phyloP scores from a whole-genome alignment of 345 rosid species.

The Excoecaria agallocha region DNA sequence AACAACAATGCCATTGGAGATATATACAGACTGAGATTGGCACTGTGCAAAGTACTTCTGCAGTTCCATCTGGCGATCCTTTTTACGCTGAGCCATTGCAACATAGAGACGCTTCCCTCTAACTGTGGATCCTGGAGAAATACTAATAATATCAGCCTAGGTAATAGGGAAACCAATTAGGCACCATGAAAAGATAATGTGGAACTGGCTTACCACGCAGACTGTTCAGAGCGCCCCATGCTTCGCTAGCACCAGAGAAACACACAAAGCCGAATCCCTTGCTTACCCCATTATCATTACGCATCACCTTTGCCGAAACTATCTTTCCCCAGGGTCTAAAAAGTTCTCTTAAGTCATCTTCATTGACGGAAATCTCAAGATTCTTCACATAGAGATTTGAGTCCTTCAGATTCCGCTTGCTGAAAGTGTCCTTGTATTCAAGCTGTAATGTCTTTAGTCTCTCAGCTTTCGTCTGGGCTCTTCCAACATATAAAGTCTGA shows the following conservation, averaged over 20 bases:
- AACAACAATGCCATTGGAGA: slow-evolving; percentile 14
- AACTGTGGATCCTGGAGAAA: slow-evolving; percentile 40
- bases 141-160: slow-evolving; percentile 1
- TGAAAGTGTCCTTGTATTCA: slow-evolving; percentile 27
- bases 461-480: slow-evolving; percentile 60
- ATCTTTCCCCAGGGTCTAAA: slow-evolving; percentile 52
- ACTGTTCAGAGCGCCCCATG: slow-evolving; percentile 45
- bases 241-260: slow-evolving; percentile 59
- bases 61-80: slow-evolving; percentile 36
- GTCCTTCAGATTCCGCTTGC: slow-evolving; percentile 25
- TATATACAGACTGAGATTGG: slow-evolving; percentile 11
- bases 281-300: slow-evolving; percentile 47
- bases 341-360: slow-evolving; percentile 38
- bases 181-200: slow-evolving; percentile 1
- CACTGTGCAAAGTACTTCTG: slow-evolving; percentile 23
- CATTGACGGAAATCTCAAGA: slow-evolving; percentile 45
- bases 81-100: slow-evolving; percentile 59
- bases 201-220: slow-evolving; percentile 48
- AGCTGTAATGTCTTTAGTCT: slow-evolving; percentile 47
- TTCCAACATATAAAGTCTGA: slow-evolving; percentile 54
- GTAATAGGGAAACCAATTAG: neutral
- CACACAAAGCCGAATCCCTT: slow-evolving; percentile 77
- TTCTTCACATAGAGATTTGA: slow-evolving; percentile 69
- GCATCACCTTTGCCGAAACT: slow-evolving; percentile 58
- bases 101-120: slow-evolving; percentile 49